Evolutionary conservation across 2,329 filamentous ascomycete species (phyloP).

Genomic region (Bertia moriformis): DNA sequence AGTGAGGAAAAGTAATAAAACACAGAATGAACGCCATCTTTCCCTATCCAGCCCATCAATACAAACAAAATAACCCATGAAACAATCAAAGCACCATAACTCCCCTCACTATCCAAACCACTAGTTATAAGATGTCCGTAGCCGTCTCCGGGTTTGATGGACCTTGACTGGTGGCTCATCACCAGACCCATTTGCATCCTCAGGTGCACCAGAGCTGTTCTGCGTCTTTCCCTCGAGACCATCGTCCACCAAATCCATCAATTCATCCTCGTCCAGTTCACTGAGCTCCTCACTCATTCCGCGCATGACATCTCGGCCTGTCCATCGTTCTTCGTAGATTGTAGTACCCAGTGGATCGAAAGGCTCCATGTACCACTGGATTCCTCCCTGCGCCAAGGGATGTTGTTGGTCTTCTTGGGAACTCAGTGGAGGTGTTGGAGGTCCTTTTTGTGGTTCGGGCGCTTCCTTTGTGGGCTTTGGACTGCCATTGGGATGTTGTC

Average conservation of each 20-base stretch:
- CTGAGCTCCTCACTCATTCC: slow-evolving; percentile 75
- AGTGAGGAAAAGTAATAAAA: too few species aligned
- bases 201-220: background rate
- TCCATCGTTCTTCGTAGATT: slow-evolving; percentile 61
- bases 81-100: too few species aligned
- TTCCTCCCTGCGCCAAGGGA: slow-evolving; percentile 46
- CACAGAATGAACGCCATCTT: too few species aligned
- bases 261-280: slow-evolving; percentile 81
- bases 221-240: background rate
- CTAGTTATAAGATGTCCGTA: too few species aligned
- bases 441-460: slow-evolving; percentile 8
- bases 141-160: background rate
- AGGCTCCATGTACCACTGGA: slow-evolving; percentile 74
- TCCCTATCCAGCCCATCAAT: too few species aligned
- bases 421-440: slow-evolving; percentile 22
- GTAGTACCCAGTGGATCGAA: slow-evolving; percentile 73
- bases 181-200: background rate
- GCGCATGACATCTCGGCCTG: slow-evolving; percentile 52
- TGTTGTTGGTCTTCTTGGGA: slow-evolving; percentile 17
- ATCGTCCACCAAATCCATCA: slow-evolving; percentile 33
- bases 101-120: too few species aligned
- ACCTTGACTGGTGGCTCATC: background rate
- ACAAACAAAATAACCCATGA: too few species aligned
- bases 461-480: background rate
- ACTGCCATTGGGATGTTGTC: too few species aligned